Base-by-base conservation (phyloP, 1,139 yeast species). In the Yamadazyma trypodendri region DNA sequence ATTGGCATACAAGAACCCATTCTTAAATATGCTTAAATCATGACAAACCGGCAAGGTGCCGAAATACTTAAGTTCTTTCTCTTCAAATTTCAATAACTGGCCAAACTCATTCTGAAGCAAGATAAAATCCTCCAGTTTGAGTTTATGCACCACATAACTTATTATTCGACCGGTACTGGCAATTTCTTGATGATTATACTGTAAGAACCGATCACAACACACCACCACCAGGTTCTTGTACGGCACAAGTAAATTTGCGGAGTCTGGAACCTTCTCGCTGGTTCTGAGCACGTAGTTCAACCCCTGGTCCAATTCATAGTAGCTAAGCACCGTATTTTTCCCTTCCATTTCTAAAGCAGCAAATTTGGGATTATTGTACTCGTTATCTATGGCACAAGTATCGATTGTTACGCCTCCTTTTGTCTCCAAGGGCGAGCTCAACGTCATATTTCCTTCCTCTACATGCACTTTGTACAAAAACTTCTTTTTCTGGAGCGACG, bases 271-370 rank as follows among this genome's bases (percentile, higher is more conserved):
- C 17, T 37, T n/a, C 13, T 75, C 56, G 40, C 75, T 67, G 16
- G 50, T 50, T 40, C 73, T 75, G 2, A 84, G 69, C 2, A 89
- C 75, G 54, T 84, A 85, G 53, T 90, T 89, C 38, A 90, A 65
- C 0, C 97, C 96, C 36, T 86, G 73, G 57, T 92, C 97, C 22
- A 90, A 63, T 53, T 87, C 94, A 60, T 90, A 90, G 56, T 75
- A 84, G 7, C 77, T 74, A 41, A 90, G 61, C 13, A 44, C 43
- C 3, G 36, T 1, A n/a, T 46, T 45, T 14, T 37, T 33, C 45
- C 77, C 72, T 37, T 79, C 85, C n/a, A 75, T 65, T 55, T 92
- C 97, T 14, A 92, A 61, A 0, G 92, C 75, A 0, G 88, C 95
- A 70, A 88, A 89, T 6, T 77, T 55, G 0, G 98, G 97, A 54